These are phyloP conservation scores for Ambispora gerdemannii DNA, from an alignment of 192 early-diverging fungal genomes.

Conservation along the genomic window DNA sequence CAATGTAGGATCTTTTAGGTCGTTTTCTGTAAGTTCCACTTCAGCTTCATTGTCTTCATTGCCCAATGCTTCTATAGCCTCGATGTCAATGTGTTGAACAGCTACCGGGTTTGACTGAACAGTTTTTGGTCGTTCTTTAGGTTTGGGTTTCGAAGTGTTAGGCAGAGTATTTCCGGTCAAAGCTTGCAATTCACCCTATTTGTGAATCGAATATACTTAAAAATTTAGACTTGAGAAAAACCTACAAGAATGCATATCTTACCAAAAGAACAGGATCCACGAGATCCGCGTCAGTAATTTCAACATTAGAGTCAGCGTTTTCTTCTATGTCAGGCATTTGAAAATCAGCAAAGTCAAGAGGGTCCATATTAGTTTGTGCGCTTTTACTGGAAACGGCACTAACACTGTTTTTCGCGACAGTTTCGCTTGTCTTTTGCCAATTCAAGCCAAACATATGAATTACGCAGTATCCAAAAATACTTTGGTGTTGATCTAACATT, in stretches of 20 bases:
- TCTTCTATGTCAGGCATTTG: neutral
- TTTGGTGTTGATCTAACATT: too few species aligned
- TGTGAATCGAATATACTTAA: neutral
- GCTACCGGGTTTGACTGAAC: constrained; percentile 10
- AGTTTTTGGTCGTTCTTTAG: constrained; percentile 17
- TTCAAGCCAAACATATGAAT: neutral
- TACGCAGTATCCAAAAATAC: too few species aligned
- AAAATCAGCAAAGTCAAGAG: neutral
- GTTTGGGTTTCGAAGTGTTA: constrained; percentile 28
- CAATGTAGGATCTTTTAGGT: constrained; percentile 74
- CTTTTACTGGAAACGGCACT: neutral
- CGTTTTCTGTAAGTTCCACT: constrained; percentile 67
- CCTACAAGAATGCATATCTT: neutral
- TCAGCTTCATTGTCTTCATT: constrained; percentile 58
- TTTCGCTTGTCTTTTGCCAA: neutral
- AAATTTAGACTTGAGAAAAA: neutral
- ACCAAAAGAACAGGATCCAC: constrained; percentile 56
- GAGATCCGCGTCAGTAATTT: constrained; percentile 43
- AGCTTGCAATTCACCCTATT: constrained; percentile 51
- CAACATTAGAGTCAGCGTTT: constrained; percentile 27
- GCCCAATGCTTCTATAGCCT: constrained; percentile 29
- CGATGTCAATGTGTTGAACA: constrained; percentile 28
- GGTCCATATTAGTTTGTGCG: neutral
- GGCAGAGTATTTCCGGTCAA: constrained; percentile 34
- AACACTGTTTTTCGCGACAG: neutral